Conservation (phyloP, 2,329 filamentous ascomycete species). For the Sclerotinia trifoliorum region DNA sequence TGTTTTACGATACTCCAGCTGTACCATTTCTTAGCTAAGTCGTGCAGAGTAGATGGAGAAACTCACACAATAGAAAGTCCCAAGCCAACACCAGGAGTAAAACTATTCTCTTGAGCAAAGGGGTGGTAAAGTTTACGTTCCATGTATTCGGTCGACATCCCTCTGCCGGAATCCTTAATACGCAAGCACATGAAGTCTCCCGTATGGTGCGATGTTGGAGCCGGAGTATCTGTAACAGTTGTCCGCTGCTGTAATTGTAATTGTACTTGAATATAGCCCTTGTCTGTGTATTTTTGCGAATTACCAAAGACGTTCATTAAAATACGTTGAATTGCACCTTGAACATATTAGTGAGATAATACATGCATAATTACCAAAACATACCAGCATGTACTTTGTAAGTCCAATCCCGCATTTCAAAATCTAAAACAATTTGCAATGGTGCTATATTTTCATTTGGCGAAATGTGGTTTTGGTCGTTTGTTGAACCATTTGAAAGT, state of each 20-base stretch:
- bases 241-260: constrained; percentile 1
- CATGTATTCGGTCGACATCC: constrained; percentile 60
- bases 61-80: constrained; percentile 44
- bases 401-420: constrained; percentile 36
- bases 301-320: constrained; percentile 62
- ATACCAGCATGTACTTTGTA: constrained; percentile 39
- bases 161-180: constrained; percentile 60
- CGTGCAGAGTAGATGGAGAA: background rate
- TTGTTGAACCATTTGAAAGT: constrained; percentile 19
- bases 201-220: constrained; percentile 56
- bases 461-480: background rate
- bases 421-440: constrained; percentile 36
- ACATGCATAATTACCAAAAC: constrained; percentile 50
- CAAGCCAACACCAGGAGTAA: constrained; percentile 49
- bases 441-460: background rate
- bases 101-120: constrained; percentile 58
- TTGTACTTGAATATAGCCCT: constrained; percentile 48
- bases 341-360: constrained; percentile 41
- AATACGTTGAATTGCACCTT: constrained; percentile 47
- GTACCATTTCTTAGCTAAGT: constrained; percentile 11
- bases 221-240: constrained; percentile 24
- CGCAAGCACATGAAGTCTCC: constrained; percentile 41
- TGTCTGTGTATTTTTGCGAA: constrained; percentile 57
- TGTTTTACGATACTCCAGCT: constrained; percentile 37
- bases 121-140: constrained; percentile 58